Evolutionary conservation across 2,329 filamentous ascomycete species (phyloP).

Genomic region (Neofusicoccum ribis): DNA sequence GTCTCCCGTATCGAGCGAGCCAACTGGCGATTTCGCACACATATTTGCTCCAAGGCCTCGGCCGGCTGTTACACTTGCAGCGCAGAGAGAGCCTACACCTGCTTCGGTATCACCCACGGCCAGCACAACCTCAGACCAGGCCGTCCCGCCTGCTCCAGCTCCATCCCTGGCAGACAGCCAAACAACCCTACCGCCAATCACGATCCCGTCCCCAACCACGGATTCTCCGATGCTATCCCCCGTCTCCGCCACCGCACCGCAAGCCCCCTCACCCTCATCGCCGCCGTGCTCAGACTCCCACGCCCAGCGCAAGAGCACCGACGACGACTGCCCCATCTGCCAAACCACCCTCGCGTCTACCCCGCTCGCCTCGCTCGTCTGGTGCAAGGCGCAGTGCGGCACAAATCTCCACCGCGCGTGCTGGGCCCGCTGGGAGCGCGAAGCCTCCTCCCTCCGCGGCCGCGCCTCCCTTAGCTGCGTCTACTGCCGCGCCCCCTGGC

Average conservation of each 20-base stretch:
- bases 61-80: background rate
- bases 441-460: too few species aligned
- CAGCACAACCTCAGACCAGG: background rate
- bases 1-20: background rate
- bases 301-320: conserved; percentile 24
- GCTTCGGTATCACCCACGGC: background rate
- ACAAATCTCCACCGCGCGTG: conserved; percentile 63
- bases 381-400: conserved; percentile 62
- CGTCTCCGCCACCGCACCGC: background rate
- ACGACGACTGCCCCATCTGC: conserved; percentile 61
- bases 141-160: background rate
- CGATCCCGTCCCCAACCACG: background rate
- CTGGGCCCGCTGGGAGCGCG: conserved; percentile 53
- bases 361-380: conserved; percentile 30
- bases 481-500: background rate
- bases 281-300: background rate
- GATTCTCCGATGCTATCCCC: background rate
- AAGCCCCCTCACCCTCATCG: background rate
- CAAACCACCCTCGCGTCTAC: conserved; percentile 53
- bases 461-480: background rate
- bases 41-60: background rate
- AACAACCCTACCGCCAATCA: background rate
- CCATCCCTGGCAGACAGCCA: too few species aligned
- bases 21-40: background rate
- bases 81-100: background rate